Percentiles rank a stretch among this genome's conserved stretches.
phyloP scores from a whole-genome alignment of 805 yeast genomes.

The Starmerella gropengiesseri region DNA sequence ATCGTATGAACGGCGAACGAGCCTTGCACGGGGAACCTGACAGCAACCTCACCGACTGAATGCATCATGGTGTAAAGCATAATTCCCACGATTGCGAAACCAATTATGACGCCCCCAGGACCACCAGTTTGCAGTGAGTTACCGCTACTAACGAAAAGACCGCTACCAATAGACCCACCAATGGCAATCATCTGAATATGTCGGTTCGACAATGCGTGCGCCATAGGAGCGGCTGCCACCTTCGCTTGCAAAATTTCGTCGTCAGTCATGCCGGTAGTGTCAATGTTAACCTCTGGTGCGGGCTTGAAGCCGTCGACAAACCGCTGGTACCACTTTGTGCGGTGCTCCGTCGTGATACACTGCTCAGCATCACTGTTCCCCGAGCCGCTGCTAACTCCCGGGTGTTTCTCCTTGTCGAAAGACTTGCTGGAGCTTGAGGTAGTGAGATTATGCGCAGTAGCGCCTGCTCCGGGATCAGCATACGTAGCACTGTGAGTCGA shows the following conservation, averaged over 20 bases:
- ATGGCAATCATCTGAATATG: constrained; percentile 50
- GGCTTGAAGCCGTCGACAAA: constrained; percentile 21
- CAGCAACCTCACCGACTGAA: constrained; percentile 59
- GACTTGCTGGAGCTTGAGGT: too few relatives aligned
- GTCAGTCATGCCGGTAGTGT: constrained; percentile 23
- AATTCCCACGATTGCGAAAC: constrained; percentile 40
- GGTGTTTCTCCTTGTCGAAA: neutral
- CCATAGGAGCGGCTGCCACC: constrained; percentile 25
- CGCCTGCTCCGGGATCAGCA: too few relatives aligned
- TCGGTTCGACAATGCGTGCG: constrained; percentile 25
- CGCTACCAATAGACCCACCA: constrained; percentile 75
- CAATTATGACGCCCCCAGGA: constrained; percentile 41
- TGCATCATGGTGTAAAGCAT: constrained; percentile 50
- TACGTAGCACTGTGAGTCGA: too few relatives aligned
- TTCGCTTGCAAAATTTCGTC: constrained; percentile 18
- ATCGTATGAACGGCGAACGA: constrained; percentile 46
- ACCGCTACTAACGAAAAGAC: constrained; percentile 44
- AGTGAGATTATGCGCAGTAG: too few relatives aligned
- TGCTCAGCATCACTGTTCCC: too few relatives aligned
- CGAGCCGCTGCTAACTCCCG: too few relatives aligned
- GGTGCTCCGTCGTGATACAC: too few relatives aligned
- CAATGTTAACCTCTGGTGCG: constrained; percentile 15
- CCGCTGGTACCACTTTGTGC: constrained; percentile 2
- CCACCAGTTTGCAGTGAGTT: constrained; percentile 38
- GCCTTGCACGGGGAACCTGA: constrained; percentile 49